phyloP scores from a whole-genome alignment of 805 yeast species.

The Citeromyces matritensis region DNA sequence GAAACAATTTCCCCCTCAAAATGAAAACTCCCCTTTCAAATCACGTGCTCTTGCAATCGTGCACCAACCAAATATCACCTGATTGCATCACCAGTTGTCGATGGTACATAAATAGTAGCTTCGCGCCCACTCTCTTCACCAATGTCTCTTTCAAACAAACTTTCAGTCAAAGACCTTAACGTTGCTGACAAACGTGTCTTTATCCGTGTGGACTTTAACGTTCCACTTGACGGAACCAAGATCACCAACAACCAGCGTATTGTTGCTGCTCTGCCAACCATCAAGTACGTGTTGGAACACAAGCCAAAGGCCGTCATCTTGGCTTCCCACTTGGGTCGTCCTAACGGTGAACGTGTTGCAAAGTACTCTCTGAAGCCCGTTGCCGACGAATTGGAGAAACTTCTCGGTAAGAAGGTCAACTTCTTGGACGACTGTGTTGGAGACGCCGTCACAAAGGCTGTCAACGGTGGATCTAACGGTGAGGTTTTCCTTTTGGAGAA shows the following conservation, averaged over 20 bases:
- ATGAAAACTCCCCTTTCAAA: no score
- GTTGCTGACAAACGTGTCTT: constrained; percentile 89
- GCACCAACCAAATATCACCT: no score
- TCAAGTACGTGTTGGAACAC: constrained; percentile 84
- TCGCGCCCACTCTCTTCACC: constrained; percentile 1
- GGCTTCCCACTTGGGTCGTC: constrained; percentile 98
- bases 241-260: constrained; percentile 99
- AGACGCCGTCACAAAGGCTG: constrained; percentile 68
- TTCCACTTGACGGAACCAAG: constrained; percentile 87
- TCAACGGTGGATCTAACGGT: constrained; percentile 61
- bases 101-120: no score
- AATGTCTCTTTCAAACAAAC: constrained; percentile 90
- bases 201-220: constrained; percentile 96
- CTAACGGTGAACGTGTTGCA: constrained; percentile 80
- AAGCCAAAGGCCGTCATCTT: constrained; percentile 83
- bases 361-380: constrained; percentile 93
- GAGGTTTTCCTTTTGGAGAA: constrained; percentile 86
- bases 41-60: no score
- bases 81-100: no score
- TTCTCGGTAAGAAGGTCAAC: constrained; percentile 59
- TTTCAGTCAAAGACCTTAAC: constrained; percentile 83
- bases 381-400: constrained; percentile 71
- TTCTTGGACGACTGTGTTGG: constrained; percentile 93
- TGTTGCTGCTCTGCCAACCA: constrained; percentile 98
- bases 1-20: no score